Percentiles rank a stretch among this genome's conserved stretches.
Evolutionary conservation across 139 green algal genomes (phyloP).

Genomic region (Gonium pectorale): DNA sequence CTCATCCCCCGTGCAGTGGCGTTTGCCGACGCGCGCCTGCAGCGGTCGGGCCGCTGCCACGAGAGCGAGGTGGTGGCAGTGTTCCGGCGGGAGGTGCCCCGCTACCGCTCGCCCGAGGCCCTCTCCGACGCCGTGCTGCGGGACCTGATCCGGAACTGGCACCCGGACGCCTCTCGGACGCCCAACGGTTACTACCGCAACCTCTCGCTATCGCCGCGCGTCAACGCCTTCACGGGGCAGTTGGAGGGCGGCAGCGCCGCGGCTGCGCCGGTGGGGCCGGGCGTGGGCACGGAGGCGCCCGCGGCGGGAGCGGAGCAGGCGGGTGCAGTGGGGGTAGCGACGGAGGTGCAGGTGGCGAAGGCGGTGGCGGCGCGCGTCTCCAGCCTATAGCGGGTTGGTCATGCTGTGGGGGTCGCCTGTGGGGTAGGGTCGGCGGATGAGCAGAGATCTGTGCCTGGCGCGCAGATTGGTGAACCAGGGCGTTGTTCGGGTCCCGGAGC

Average conservation of each 20-base stretch:
- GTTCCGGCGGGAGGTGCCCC: slow-evolving; percentile 56
- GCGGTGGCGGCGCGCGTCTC: no score
- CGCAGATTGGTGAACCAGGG: no score
- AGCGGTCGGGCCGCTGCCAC: slow-evolving; percentile 74
- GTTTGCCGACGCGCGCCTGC: slow-evolving; percentile 69
- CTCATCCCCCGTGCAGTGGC: slow-evolving; percentile 38
- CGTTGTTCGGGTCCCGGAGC: no score
- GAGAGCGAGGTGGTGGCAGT: slow-evolving; percentile 75
- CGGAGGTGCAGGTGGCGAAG: no score
- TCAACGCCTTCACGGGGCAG: slow-evolving; percentile 29
- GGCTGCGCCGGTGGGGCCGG: background rate
- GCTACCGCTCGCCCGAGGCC: slow-evolving; percentile 58
- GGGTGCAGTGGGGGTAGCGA: no score
- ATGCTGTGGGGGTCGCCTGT: no score
- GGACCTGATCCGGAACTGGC: slow-evolving; percentile 78
- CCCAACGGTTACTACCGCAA: slow-evolving; percentile 37
- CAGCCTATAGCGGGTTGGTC: no score
- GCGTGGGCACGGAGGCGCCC: background rate
- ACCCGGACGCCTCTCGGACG: slow-evolving; percentile 65
- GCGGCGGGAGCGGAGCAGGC: background rate
- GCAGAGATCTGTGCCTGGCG: no score
- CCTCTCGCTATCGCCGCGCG: background rate
- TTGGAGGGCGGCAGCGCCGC: slow-evolving; percentile 9
- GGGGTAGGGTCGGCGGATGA: no score
- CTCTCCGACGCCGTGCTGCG: slow-evolving; percentile 64